These are phyloP conservation scores for Phytophthora hybrid DNA, from an alignment of 352 stramenopile species.

Conservation along the genomic window DNA sequence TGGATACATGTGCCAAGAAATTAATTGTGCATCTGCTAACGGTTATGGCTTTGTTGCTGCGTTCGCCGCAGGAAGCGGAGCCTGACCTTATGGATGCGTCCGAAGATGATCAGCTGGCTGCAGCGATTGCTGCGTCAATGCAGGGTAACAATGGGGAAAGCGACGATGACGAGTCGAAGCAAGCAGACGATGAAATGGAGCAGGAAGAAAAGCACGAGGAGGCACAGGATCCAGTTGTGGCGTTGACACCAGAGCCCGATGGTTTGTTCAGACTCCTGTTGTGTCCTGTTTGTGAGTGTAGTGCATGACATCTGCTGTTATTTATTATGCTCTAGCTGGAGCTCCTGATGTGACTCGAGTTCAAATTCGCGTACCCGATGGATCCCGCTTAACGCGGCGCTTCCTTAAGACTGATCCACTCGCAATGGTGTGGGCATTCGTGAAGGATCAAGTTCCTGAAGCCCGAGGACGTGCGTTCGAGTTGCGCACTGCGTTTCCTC, in stretches of 20 bases:
- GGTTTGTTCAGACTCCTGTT: conserved; percentile 30
- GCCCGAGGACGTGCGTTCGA: conserved; percentile 74
- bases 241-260: conserved; percentile 61
- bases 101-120: conserved; percentile 82
- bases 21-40: not conserved
- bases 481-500: conserved; percentile 75
- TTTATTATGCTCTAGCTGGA: conserved; percentile 43
- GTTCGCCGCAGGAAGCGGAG: conserved; percentile 25
- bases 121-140: conserved; percentile 83
- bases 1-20: not conserved
- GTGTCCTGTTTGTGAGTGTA: conserved; percentile 7
- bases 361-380: conserved; percentile 75
- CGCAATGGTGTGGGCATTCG: conserved; percentile 72
- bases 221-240: conserved; percentile 49
- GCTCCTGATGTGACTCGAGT: conserved; percentile 66
- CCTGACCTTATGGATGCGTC: conserved; percentile 62
- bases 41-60: not conserved
- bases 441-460: conserved; percentile 80
- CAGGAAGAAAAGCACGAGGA: conserved; percentile 49
- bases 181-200: conserved; percentile 40
- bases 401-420: conserved; percentile 80
- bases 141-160: conserved; percentile 51
- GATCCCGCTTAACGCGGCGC: conserved; percentile 68
- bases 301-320: not conserved
- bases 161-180: conserved; percentile 43